Base-by-base conservation (phyloP, 352 stramenopile species). In the Phytophthora pinifolia region DNA sequence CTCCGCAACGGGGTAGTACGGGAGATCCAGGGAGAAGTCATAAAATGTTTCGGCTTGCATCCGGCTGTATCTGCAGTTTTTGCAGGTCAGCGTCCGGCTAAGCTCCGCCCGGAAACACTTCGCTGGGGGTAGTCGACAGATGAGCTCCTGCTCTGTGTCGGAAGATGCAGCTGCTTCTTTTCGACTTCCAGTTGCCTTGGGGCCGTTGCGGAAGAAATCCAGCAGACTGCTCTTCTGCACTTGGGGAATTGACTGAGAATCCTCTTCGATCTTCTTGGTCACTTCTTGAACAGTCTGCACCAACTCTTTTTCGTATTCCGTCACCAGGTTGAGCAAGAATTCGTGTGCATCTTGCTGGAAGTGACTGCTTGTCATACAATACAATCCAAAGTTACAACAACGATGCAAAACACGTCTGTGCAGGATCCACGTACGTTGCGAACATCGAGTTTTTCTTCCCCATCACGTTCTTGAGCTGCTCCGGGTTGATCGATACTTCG, bases 331-430 rank as follows among this genome's bases (percentile, higher is more conserved):
- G 14, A 94, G 67, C 46, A 96, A 58, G 54, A 96, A 96, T 47
- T 96, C 86, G 47, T 96, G 86, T 2, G 86, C 86, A 38, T 96
- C 86, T 66, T 96, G 86, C 51, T 96, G 86, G 41, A 83, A 76
- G 53, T 90, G 79, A 7, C 85, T 93, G 53, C 27, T 18, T 9
- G 33, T 15, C 58, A 1, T 9, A 48, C 17, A 72, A 25, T 38
- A 27, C 14, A 37, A 47, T 20, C n/a, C 29, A 53, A 8, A 9
- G 36, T 70, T 54, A 57, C 38, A 31, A 33, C 14, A 6, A 39
- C 9, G 10, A 48, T 39, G 17, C 41, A 41, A 31, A 12, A 4
- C 9, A 37, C 30, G 1, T 33, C 25, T 25, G 32, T 13, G 3
- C 38, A 51, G 32, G 15, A 22, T 27, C 10, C n/a, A 79, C 76